Evolutionary conservation across 495 filamentous ascomycete species (phyloP).

Genomic region (Clavariopsis aquatica): DNA sequence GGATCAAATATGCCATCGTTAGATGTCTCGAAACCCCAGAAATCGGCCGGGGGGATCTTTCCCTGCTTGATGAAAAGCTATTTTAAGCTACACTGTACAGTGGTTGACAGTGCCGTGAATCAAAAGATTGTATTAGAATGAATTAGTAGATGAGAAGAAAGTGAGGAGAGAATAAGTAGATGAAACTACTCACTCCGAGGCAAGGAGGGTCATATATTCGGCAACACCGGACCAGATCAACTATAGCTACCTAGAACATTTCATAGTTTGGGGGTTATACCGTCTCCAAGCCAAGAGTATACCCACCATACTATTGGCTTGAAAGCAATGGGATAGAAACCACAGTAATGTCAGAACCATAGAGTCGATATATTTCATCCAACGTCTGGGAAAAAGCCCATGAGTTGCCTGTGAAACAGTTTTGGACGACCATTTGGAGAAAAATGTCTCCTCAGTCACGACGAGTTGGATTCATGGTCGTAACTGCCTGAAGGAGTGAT

Average conservation of each 20-base stretch:
- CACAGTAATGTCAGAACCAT: not conserved
- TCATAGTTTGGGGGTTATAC: no score
- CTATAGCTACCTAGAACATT: no score
- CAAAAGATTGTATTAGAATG: constrained; percentile 61
- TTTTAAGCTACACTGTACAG: no score
- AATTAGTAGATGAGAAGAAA: constrained; percentile 70
- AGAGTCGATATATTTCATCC: no score
- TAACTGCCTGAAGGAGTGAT: not conserved
- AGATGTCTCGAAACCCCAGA: constrained; percentile 64
- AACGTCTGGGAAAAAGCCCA: no score
- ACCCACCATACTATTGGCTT: no score
- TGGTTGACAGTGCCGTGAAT: constrained; percentile 68
- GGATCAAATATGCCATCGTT: constrained; percentile 72
- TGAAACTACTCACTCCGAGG: no score
- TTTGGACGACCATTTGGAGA: not conserved
- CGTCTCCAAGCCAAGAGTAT: no score
- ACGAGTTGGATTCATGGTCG: not conserved
- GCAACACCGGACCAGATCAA: no score
- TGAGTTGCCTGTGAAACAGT: not conserved
- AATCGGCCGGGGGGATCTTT: constrained; percentile 68
- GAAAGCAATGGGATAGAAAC: not conserved
- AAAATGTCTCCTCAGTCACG: constrained; percentile 12
- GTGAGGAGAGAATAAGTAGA: no score
- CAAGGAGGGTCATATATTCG: no score
- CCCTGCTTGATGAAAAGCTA: constrained; percentile 64